Evolutionary conservation across 306 rosid species (phyloP).

Genomic region (Coriaria nepalensis): DNA sequence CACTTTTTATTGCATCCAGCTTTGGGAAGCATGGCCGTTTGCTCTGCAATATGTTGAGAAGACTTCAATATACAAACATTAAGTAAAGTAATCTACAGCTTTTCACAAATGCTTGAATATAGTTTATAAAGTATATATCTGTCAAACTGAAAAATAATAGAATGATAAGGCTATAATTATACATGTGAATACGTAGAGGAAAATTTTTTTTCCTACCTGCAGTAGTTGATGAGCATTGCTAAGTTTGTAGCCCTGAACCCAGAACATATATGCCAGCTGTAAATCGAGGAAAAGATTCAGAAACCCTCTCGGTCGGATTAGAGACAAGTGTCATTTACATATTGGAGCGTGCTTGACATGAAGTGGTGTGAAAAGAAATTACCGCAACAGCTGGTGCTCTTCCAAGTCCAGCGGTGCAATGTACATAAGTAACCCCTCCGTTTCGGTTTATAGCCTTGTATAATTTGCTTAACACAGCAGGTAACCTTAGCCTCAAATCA

Average conservation of each 20-base stretch:
- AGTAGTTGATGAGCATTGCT: slow-evolving; percentile 44
- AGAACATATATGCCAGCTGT: slow-evolving; percentile 91
- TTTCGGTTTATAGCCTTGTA: slow-evolving; percentile 55
- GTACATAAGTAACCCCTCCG: slow-evolving; percentile 85
- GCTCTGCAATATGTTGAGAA: slow-evolving; percentile 44
- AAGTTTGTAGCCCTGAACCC: slow-evolving; percentile 80
- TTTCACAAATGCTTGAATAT: not conserved
- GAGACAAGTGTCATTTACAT: not conserved
- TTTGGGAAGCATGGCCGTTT: slow-evolving; percentile 73
- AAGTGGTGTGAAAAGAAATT: slow-evolving; percentile 1
- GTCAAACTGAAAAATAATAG: too few species aligned
- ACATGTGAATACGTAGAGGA: too few species aligned
- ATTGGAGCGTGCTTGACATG: not conserved
- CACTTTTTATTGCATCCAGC: slow-evolving; percentile 73
- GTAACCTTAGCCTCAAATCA: slow-evolving; percentile 70
- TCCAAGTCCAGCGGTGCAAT: slow-evolving; percentile 99
- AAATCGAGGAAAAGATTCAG: slow-evolving; percentile 20
- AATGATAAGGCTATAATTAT: too few species aligned
- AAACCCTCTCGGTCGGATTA: not conserved
- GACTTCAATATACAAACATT: slow-evolving; percentile 1
- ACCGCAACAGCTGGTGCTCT: slow-evolving; percentile 94
- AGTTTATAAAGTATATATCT: too few species aligned
- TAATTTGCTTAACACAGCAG: slow-evolving; percentile 69
- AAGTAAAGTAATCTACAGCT: not conserved
- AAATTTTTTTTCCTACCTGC: slow-evolving; percentile 31